Percentiles rank a stretch among this genome's conserved stretches.
These are phyloP conservation scores for Dipodascus albidus DNA, from an alignment of 805 yeast genomes.

Conservation along the genomic window DNA sequence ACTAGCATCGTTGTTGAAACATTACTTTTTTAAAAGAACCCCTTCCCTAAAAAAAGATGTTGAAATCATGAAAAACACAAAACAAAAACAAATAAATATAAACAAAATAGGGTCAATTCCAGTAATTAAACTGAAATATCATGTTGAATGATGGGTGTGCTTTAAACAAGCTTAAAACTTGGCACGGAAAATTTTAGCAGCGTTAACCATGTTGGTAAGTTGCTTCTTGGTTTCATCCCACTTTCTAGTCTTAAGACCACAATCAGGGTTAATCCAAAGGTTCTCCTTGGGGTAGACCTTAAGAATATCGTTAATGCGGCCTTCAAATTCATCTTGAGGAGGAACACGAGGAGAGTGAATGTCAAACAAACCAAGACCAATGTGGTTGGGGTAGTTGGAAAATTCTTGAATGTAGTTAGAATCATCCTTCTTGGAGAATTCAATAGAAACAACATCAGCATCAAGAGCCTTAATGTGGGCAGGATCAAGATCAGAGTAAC, in stretches of 20 bases:
- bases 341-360: slow-evolving; percentile 99
- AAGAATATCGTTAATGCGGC: slow-evolving; percentile 87
- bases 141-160: slow-evolving; percentile 3
- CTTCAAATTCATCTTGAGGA: slow-evolving; percentile 89
- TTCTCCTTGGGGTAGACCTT: slow-evolving; percentile 96
- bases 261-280: slow-evolving; percentile 99
- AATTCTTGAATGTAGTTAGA: slow-evolving; percentile 96
- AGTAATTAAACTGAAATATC: not conserved
- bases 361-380: slow-evolving; percentile 98
- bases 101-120: slow-evolving; percentile 2
- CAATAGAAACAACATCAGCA: slow-evolving; percentile 98
- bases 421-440: slow-evolving; percentile 99
- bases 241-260: slow-evolving; percentile 99
- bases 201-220: slow-evolving; percentile 97
- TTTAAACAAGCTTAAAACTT: slow-evolving; percentile 26
- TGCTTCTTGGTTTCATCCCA: slow-evolving; percentile 96
- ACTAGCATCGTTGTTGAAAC: slow-evolving; percentile 4
- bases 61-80: slow-evolving; percentile 1
- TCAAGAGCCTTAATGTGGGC: slow-evolving; percentile 98
- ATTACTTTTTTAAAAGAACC: slow-evolving; percentile 1
- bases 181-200: slow-evolving; percentile 91
- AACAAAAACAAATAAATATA: slow-evolving; percentile 1
- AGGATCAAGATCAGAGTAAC: slow-evolving; percentile 99
- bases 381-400: slow-evolving; percentile 97
- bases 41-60: slow-evolving; percentile 3